A percentile compares a stretch with the other conserved stretches of the same genome.
phyloP scores from a whole-genome alignment of 305 asterid genomes.

The Ajuga reptans region DNA sequence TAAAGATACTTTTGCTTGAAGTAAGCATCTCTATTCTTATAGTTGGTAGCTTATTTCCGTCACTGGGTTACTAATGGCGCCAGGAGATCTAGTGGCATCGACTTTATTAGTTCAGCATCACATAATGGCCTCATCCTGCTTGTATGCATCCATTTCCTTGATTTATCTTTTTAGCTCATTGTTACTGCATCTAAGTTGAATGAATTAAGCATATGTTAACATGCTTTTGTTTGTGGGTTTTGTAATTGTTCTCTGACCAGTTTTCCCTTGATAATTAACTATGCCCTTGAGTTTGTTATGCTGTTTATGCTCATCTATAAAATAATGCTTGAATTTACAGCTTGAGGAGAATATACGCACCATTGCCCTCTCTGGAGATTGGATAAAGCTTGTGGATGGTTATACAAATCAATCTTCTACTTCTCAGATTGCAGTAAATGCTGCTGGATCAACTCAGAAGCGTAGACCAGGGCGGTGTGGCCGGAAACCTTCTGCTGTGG shows the following conservation, averaged over 20 bases:
- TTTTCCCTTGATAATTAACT: background rate
- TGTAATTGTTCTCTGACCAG: background rate
- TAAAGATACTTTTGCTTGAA: slow-evolving; percentile 73
- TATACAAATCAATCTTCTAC: slow-evolving; percentile 45
- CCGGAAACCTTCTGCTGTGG: slow-evolving; percentile 49
- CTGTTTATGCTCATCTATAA: slow-evolving; percentile 14
- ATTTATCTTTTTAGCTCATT: background rate
- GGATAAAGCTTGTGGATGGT: slow-evolving; percentile 69
- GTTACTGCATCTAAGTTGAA: slow-evolving; percentile 6
- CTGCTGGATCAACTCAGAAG: slow-evolving; percentile 69
- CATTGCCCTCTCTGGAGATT: slow-evolving; percentile 75
- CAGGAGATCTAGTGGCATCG: slow-evolving; percentile 18
- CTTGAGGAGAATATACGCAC: slow-evolving; percentile 82
- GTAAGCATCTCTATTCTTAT: slow-evolving; percentile 36
- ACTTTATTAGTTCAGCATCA: background rate
- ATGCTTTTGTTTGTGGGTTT: background rate
- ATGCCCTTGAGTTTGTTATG: background rate
- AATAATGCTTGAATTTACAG: slow-evolving; percentile 37
- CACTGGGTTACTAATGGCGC: slow-evolving; percentile 13
- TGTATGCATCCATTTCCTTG: slow-evolving; percentile 16
- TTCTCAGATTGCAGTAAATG: slow-evolving; percentile 46
- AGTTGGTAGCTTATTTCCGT: slow-evolving; percentile 9
- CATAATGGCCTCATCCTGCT: slow-evolving; percentile 33
- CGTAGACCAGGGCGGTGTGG: slow-evolving; percentile 94
- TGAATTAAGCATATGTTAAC: background rate